These are phyloP conservation scores for Neonectria neomacrospora DNA, from an alignment of 2,329 filamentous ascomycete species.

Conservation along the genomic window DNA sequence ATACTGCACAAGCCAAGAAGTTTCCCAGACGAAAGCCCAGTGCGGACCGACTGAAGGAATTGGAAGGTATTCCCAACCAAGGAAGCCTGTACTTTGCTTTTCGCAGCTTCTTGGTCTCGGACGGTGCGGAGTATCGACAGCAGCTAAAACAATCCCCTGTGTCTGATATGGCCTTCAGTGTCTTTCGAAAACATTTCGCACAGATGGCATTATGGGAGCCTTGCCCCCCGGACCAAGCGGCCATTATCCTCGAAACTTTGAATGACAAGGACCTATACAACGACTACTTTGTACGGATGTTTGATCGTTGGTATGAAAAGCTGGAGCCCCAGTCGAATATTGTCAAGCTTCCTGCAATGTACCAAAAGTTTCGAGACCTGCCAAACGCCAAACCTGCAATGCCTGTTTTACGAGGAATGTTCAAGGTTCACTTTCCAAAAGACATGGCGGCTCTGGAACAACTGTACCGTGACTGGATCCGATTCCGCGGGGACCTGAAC, in stretches of 20 bases:
- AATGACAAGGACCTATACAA: conserved; percentile 56
- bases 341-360: conserved; percentile 54
- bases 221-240: conserved; percentile 49
- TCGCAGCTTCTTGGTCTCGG: conserved; percentile 46
- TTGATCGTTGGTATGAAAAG: conserved; percentile 45
- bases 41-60: conserved; percentile 33
- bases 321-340: conserved; percentile 44
- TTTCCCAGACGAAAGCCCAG: conserved; percentile 20
- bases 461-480: conserved; percentile 62
- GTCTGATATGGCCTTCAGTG: conserved; percentile 40
- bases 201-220: conserved; percentile 47
- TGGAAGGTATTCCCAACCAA: conserved; percentile 45
- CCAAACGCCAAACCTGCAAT: conserved; percentile 52
- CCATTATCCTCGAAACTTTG: conserved; percentile 54
- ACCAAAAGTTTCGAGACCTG: conserved; percentile 58
- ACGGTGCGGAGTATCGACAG: conserved; percentile 39
- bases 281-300: conserved; percentile 53
- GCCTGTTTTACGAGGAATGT: conserved; percentile 56
- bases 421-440: conserved; percentile 54
- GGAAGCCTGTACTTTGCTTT: conserved; percentile 49
- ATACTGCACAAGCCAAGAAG: conserved; percentile 30
- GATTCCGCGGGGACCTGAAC: conserved; percentile 53
- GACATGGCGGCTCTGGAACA: conserved; percentile 57
- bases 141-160: conserved; percentile 37
- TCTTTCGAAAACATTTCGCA: conserved; percentile 48